Percentiles rank a stretch among this genome's conserved stretches.
Evolutionary conservation across 2,329 filamentous ascomycete genomes (phyloP).

Genomic region (Penicillium expansum): DNA sequence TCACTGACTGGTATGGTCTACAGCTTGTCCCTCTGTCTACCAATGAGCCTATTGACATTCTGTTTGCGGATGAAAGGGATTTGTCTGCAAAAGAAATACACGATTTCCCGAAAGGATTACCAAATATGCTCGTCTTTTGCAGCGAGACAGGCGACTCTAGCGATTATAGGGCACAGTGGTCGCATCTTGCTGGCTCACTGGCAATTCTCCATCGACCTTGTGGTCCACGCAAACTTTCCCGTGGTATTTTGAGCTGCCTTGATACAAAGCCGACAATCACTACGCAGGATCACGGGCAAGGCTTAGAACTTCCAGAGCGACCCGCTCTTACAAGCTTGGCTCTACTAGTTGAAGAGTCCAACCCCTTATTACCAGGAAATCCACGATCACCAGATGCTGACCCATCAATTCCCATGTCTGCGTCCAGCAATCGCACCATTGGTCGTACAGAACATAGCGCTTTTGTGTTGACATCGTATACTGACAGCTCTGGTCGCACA

Average conservation of each 20-base stretch:
- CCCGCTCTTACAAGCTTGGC: no score
- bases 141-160: not conserved
- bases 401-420: no score
- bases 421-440: no score
- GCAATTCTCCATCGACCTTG: conserved; percentile 26
- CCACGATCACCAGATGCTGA: no score
- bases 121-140: not conserved
- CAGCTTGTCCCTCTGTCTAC: conserved; percentile 26
- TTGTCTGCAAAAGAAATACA: not conserved
- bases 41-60: conserved; percentile 2
- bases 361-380: no score
- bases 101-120: not conserved
- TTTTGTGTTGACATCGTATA: no score
- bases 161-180: not conserved
- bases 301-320: no score
- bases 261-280: not conserved
- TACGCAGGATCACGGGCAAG: not conserved
- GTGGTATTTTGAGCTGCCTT: not conserved
- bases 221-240: conserved; percentile 36
- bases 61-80: not conserved
- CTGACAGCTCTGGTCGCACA: no score
- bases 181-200: not conserved
- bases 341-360: no score
- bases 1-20: conserved; percentile 36
- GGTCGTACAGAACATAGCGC: no score